Percentiles rank a stretch among this genome's conserved stretches.
phyloP scores from a whole-genome alignment of 2,329 filamentous ascomycete species.

The Clarireedia sp. region DNA sequence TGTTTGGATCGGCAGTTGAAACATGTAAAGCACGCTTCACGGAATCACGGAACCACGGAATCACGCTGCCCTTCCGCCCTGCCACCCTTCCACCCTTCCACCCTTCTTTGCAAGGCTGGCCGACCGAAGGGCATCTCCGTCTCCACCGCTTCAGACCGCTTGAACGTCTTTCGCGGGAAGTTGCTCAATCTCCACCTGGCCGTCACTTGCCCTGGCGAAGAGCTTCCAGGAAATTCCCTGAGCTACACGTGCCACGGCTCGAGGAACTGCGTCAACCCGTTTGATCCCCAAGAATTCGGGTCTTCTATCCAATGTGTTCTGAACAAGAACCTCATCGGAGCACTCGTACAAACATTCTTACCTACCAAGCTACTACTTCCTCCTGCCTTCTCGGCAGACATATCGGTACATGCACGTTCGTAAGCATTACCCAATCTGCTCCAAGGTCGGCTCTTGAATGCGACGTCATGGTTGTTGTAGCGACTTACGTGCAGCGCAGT shows the following conservation, averaged over 20 bases:
- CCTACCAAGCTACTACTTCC: background rate
- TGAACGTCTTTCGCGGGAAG: background rate
- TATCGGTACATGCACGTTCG: background rate
- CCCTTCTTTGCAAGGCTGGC: background rate
- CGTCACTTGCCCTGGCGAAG: background rate
- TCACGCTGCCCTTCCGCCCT: too few species aligned
- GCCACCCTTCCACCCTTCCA: too few species aligned
- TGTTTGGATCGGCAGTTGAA: background rate
- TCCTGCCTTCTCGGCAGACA: background rate
- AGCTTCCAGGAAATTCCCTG: slow-evolving; percentile 5
- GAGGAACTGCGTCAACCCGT: background rate
- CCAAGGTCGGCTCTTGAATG: background rate
- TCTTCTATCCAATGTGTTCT: background rate
- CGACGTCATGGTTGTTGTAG: background rate
- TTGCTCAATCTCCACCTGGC: background rate
- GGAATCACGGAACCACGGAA: too few species aligned
- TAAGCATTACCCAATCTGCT: background rate
- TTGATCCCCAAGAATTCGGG: background rate
- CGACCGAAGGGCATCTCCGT: background rate
- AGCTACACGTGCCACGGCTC: background rate
- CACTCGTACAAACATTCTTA: background rate
- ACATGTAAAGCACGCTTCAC: background rate
- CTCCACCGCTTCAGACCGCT: background rate
- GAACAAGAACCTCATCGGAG: too few species aligned
- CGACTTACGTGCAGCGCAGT: too few species aligned